These are phyloP conservation scores for Fusarium sp. DNA, from an alignment of 2,329 filamentous ascomycete species.

Conservation along the genomic window DNA sequence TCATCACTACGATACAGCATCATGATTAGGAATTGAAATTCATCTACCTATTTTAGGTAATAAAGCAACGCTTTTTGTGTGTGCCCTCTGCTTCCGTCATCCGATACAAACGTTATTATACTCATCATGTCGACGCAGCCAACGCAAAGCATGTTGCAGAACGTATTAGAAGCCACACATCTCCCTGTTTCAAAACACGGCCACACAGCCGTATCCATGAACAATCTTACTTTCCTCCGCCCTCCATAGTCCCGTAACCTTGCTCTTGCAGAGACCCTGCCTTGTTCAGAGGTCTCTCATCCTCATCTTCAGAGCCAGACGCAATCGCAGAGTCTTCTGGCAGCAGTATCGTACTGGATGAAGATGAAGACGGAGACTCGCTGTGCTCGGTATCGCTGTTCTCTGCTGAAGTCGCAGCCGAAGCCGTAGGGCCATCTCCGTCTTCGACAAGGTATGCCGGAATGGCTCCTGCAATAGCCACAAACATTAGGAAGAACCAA, in stretches of 20 bases:
- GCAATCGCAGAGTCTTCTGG: conserved; percentile 35
- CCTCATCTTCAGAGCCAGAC: conserved; percentile 35
- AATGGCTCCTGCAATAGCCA: conserved; percentile 72
- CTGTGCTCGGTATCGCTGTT: conserved; percentile 46
- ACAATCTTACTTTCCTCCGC: background rate
- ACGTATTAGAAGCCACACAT: background rate
- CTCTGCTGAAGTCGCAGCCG: conserved; percentile 46
- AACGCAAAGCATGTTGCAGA: background rate
- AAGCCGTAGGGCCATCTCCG: conserved; percentile 69
- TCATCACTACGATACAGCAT: background rate
- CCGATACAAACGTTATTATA: background rate
- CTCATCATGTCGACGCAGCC: background rate
- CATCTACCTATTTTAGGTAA: background rate
- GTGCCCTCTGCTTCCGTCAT: background rate
- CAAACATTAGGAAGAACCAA: conserved; percentile 78
- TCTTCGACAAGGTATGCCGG: conserved; percentile 79
- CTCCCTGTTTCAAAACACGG: background rate
- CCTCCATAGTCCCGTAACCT: conserved; percentile 38
- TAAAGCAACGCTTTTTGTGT: background rate
- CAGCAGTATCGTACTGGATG: conserved; percentile 33
- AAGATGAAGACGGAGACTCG: conserved; percentile 20
- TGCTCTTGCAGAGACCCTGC: conserved; percentile 2
- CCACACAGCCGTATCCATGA: background rate
- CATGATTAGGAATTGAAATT: background rate
- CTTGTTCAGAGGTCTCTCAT: conserved; percentile 31